Conservation (phyloP, 2,329 filamentous ascomycete genomes). For the Trichophyton rubrum region DNA sequence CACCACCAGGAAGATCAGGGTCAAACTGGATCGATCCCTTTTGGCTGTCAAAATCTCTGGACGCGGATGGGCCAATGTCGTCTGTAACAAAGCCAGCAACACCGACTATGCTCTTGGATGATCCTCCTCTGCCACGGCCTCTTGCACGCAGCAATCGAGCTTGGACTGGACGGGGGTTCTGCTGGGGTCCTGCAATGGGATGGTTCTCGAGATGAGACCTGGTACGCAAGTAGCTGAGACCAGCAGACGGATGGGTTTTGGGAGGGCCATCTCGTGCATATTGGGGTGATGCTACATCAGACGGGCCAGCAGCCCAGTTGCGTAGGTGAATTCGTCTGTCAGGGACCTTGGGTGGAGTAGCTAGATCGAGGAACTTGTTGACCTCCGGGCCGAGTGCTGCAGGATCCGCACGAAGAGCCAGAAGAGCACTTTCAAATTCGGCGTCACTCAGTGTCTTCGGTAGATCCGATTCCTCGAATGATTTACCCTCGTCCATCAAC, state of each 20-base stretch:
- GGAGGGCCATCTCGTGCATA: slow-evolving; percentile 41
- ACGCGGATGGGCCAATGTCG: slow-evolving; percentile 26
- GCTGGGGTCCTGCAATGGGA: slow-evolving; percentile 48
- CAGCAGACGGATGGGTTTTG: slow-evolving; percentile 53
- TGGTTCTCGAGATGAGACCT: slow-evolving; percentile 46
- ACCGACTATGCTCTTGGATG: slow-evolving; percentile 25
- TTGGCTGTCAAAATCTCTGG: slow-evolving; percentile 24
- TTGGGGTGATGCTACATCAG: slow-evolving; percentile 27
- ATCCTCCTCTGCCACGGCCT: slow-evolving; percentile 23
- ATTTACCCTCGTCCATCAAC: slow-evolving; percentile 30
- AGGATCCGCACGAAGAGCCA: slow-evolving; percentile 31
- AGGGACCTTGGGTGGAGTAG: slow-evolving; percentile 32
- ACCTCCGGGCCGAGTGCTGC: slow-evolving; percentile 41
- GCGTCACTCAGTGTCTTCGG: slow-evolving; percentile 29
- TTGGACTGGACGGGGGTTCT: slow-evolving; percentile 39
- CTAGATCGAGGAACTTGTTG: slow-evolving; percentile 44
- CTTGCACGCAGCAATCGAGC: slow-evolving; percentile 45
- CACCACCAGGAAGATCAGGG: slow-evolving; percentile 36
- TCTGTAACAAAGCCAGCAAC: slow-evolving; percentile 32
- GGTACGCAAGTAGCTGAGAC: slow-evolving; percentile 49
- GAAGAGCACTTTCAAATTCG: slow-evolving; percentile 36
- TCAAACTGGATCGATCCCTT: slow-evolving; percentile 34
- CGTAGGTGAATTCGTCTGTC: slow-evolving; percentile 23
- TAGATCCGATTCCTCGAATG: slow-evolving; percentile 19
- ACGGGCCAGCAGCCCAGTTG: slow-evolving; percentile 26